A percentile compares a stretch with the other conserved stretches of the same genome.
Conservation (phyloP, 1,284 basidiomycete genomes). For the Takashimella koratensis region DNA sequence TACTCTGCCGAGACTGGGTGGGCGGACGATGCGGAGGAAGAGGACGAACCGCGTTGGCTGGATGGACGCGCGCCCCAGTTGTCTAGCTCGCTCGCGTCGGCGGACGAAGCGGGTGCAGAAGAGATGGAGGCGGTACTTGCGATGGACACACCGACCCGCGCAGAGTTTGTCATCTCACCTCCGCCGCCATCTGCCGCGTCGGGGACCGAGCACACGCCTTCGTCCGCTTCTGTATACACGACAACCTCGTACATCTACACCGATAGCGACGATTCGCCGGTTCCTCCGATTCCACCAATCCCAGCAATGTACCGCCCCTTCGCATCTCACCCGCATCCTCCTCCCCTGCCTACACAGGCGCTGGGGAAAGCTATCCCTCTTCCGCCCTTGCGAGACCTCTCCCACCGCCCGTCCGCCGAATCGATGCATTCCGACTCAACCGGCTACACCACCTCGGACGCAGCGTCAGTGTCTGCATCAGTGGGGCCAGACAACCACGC, state of each 20-base stretch:
- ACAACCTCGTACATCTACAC: slow-evolving; percentile 1
- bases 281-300: slow-evolving; percentile 11
- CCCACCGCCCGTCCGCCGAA: slow-evolving; percentile 11
- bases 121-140: slow-evolving; percentile 40
- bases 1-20: background rate
- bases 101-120: slow-evolving; percentile 18
- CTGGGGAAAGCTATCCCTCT: slow-evolving; percentile 5
- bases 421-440: slow-evolving; percentile 11
- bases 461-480: background rate
- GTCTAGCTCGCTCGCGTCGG: background rate
- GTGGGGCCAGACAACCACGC: background rate
- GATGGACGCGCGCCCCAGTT: background rate
- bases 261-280: background rate
- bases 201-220: slow-evolving; percentile 1
- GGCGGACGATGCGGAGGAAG: slow-evolving; percentile 3
- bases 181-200: slow-evolving; percentile 12
- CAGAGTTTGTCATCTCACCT: slow-evolving; percentile 35
- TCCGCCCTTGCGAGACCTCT: slow-evolving; percentile 8
- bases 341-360: slow-evolving; percentile 1
- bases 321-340: slow-evolving; percentile 8
- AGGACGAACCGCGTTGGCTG: background rate
- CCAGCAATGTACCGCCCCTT: slow-evolving; percentile 7
- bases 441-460: background rate
- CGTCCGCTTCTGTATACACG: slow-evolving; percentile 4
- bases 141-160: slow-evolving; percentile 37